Conservation (phyloP, 2,329 filamentous ascomycete species). For the Chrysoporthe austroafricana region DNA sequence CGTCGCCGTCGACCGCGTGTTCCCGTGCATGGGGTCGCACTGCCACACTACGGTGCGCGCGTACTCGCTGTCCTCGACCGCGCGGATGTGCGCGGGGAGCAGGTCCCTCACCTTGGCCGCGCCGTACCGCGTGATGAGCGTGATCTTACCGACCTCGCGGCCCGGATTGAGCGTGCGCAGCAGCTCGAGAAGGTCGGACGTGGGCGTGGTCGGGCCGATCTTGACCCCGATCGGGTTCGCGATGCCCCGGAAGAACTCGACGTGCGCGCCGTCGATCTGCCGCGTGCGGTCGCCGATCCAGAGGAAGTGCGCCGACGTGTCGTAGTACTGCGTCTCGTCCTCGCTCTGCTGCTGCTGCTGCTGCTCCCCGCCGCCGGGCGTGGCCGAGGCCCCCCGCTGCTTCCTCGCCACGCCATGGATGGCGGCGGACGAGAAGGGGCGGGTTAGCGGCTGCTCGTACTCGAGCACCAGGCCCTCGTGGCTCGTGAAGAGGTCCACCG, state of each 20-base stretch:
- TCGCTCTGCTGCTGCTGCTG: slow-evolving; percentile 31
- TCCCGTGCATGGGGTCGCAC: slow-evolving; percentile 98
- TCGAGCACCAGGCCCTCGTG: slow-evolving; percentile 94
- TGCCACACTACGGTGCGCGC: slow-evolving; percentile 81
- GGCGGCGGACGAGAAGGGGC: slow-evolving; percentile 61
- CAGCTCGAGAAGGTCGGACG: slow-evolving; percentile 74
- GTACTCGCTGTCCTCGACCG: slow-evolving; percentile 79
- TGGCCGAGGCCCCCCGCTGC: slow-evolving; percentile 32
- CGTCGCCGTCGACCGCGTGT: slow-evolving; percentile 67
- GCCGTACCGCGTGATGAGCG: slow-evolving; percentile 94
- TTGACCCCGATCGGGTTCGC: slow-evolving; percentile 97
- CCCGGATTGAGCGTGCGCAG: slow-evolving; percentile 84
- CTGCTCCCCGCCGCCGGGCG: slow-evolving; percentile 35
- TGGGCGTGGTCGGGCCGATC: slow-evolving; percentile 83
- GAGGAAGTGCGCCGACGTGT: slow-evolving; percentile 94
- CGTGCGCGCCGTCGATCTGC: slow-evolving; percentile 89
- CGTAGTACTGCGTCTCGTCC: slow-evolving; percentile 73
- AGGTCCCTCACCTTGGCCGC: slow-evolving; percentile 74
- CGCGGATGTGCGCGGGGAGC: slow-evolving; percentile 83
- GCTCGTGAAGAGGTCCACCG: slow-evolving; percentile 92
- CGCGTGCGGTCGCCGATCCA: slow-evolving; percentile 98
- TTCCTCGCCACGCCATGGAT: slow-evolving; percentile 28
- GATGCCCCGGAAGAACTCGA: slow-evolving; percentile 96
- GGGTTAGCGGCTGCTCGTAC: slow-evolving; percentile 88
- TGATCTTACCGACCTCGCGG: slow-evolving; percentile 87